These are phyloP conservation scores for Xylaria digitata DNA, from an alignment of 2,329 filamentous ascomycete species.

Conservation along the genomic window DNA sequence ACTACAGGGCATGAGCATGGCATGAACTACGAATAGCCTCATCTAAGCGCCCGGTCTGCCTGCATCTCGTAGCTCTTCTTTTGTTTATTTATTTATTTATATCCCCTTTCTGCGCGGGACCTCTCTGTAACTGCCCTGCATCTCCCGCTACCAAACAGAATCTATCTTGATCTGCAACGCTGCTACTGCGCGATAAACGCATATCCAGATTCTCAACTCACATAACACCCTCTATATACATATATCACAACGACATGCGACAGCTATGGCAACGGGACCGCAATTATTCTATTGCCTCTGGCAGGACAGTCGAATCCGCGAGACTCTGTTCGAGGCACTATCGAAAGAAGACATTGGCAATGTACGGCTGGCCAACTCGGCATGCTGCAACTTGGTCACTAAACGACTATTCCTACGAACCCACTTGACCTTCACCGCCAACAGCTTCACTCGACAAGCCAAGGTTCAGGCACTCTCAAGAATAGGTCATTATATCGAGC, in stretches of 20 bases:
- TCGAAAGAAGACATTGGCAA: slow-evolving; percentile 65
- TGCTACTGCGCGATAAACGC: slow-evolving; percentile 33
- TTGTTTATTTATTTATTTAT: slow-evolving; percentile 39
- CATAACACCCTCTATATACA: slow-evolving; percentile 36
- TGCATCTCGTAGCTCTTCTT: slow-evolving; percentile 32
- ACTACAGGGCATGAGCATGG: slow-evolving; percentile 39
- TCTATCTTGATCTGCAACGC: slow-evolving; percentile 33
- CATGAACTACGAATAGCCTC: slow-evolving; percentile 52
- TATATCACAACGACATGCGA: slow-evolving; percentile 58
- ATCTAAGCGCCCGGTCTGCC: slow-evolving; percentile 45
- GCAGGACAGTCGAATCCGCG: slow-evolving; percentile 62
- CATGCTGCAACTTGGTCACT: slow-evolving; percentile 76
- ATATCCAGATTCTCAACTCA: slow-evolving; percentile 32
- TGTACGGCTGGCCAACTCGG: slow-evolving; percentile 74
- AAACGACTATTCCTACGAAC: slow-evolving; percentile 76
- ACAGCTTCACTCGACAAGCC: slow-evolving; percentile 78
- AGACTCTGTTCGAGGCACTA: slow-evolving; percentile 62
- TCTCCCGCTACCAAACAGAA: slow-evolving; percentile 30
- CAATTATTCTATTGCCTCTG: slow-evolving; percentile 67
- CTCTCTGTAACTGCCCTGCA: slow-evolving; percentile 31
- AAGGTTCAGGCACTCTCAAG: slow-evolving; percentile 79
- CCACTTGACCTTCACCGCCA: slow-evolving; percentile 76
- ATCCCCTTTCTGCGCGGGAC: slow-evolving; percentile 31
- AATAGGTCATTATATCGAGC: slow-evolving; percentile 82
- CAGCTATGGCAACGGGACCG: slow-evolving; percentile 63